Conservation (phyloP, 495 filamentous ascomycete species). For the Trichocladium uniseriatum region DNA sequence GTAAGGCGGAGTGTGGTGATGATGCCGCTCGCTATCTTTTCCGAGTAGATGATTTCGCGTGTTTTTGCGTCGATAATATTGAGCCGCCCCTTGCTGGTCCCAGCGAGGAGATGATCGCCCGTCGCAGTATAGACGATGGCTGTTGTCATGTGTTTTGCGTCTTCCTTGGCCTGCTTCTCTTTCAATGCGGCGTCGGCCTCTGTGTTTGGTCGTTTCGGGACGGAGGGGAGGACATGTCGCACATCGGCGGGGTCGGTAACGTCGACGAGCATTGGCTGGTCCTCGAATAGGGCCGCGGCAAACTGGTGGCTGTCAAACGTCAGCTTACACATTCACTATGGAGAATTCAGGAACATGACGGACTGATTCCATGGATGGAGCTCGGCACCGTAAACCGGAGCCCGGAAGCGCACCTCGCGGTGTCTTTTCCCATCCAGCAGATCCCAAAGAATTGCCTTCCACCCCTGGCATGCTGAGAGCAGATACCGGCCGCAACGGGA, state of each 20-base stretch:
- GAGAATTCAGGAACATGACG: conserved; percentile 16
- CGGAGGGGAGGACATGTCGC: conserved; percentile 71
- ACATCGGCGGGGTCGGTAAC: conserved; percentile 53
- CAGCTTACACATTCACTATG: not conserved
- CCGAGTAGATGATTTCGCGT: conserved; percentile 72
- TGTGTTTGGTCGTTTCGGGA: conserved; percentile 60
- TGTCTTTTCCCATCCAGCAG: conserved; percentile 53
- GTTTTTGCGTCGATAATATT: conserved; percentile 83
- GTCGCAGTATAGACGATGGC: conserved; percentile 76
- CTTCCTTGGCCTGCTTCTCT: conserved; percentile 81
- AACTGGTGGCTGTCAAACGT: conserved; percentile 55
- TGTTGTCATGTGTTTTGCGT: conserved; percentile 89
- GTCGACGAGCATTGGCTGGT: conserved; percentile 81
- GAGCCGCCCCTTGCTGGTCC: conserved; percentile 88
- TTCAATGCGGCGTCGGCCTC: conserved; percentile 52
- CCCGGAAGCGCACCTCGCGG: conserved; percentile 69
- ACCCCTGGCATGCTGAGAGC: conserved; percentile 89
- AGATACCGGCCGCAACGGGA: conserved; percentile 84
- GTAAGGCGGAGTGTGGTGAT: conserved; percentile 82
- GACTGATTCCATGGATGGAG: conserved; percentile 88
- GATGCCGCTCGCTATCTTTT: conserved; percentile 73
- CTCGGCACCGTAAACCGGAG: conserved; percentile 90
- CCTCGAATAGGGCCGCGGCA: conserved; percentile 85
- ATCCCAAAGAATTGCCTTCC: conserved; percentile 94
- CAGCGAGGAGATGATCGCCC: conserved; percentile 80